Conservation (phyloP, 1,139 yeast genomes). For the Wickerhamiella pararugosa region DNA sequence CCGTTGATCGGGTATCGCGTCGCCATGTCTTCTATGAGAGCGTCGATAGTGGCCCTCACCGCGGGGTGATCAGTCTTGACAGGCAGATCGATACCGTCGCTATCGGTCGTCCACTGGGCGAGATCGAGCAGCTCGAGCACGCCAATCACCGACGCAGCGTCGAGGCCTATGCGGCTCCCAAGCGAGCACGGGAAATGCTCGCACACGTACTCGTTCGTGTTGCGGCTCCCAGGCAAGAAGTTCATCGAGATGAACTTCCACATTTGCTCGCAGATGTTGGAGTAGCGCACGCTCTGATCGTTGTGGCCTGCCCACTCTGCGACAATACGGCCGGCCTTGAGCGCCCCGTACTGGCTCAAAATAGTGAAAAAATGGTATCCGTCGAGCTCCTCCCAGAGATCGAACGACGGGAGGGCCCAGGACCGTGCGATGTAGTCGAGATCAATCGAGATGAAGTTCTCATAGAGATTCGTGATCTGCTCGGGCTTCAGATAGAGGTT, state of each 20-base stretch:
- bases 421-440: constrained; percentile 44
- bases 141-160: constrained; percentile 64
- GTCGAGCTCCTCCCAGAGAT: constrained; percentile 83
- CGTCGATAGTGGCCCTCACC: constrained; percentile 12
- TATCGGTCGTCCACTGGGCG: constrained; percentile 39
- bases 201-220: constrained; percentile 24
- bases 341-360: constrained; percentile 55
- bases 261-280: constrained; percentile 22
- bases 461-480: constrained; percentile 14
- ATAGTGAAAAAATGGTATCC: constrained; percentile 69
- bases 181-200: constrained; percentile 16
- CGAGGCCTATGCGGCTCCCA: constrained; percentile 51
- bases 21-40: constrained; percentile 52
- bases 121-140: constrained; percentile 28
- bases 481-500: constrained; percentile 28
- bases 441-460: constrained; percentile 51
- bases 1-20: constrained; percentile 57
- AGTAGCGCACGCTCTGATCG: constrained; percentile 18
- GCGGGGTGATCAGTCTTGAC: constrained; percentile 31
- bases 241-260: constrained; percentile 25
- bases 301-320: constrained; percentile 29
- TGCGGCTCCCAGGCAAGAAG: constrained; percentile 12
- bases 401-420: constrained; percentile 61
- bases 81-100: constrained; percentile 18
- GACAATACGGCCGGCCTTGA: constrained; percentile 40